phyloP scores from a whole-genome alignment of 2,329 filamentous ascomycete genomes.

The Fusarium bactridioides region DNA sequence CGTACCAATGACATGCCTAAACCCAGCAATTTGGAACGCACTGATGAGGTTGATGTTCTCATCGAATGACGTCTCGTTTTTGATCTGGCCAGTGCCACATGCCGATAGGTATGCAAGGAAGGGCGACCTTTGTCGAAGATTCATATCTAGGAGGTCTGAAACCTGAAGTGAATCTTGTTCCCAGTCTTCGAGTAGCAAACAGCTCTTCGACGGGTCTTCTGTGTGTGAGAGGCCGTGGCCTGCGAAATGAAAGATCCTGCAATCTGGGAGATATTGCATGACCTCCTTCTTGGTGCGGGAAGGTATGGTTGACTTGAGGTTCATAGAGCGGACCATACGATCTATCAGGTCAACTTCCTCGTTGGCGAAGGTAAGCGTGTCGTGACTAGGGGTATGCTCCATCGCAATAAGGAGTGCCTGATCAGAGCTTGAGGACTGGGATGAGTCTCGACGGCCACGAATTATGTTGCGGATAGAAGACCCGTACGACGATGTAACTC shows the following conservation, averaged over 20 bases:
- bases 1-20: not conserved
- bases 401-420: not conserved
- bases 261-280: not conserved
- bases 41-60: not conserved
- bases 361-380: not conserved
- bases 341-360: not conserved
- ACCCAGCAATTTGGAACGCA: not conserved
- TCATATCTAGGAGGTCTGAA: not conserved
- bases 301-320: not conserved
- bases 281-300: not conserved
- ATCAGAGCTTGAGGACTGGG: not conserved
- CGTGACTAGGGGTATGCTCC: not conserved
- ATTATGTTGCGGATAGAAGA: not conserved
- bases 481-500: fast-evolving
- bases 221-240: not conserved
- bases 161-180: not conserved
- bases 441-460: not conserved
- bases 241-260: slow-evolving; percentile 3
- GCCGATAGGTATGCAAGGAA: slow-evolving; percentile 6
- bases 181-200: not conserved
- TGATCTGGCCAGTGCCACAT: not conserved
- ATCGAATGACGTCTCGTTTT: not conserved
- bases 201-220: not conserved
- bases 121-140: not conserved
- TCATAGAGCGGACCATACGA: not conserved